Evolutionary conservation across 495 filamentous ascomycete genomes (phyloP).

Genomic region (Polyplosphaeria fusca): DNA sequence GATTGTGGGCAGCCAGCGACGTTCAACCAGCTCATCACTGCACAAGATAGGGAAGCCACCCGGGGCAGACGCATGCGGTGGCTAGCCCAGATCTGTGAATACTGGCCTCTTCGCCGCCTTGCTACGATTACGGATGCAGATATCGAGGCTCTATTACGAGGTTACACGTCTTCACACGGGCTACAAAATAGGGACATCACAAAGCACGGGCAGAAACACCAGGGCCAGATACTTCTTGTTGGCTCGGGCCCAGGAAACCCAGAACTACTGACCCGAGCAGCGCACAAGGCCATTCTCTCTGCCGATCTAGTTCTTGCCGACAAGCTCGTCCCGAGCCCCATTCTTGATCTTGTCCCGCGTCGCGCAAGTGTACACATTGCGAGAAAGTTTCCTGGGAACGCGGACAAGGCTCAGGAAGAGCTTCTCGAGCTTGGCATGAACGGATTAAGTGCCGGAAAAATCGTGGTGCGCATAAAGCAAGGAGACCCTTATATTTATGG

Average conservation of each 20-base stretch:
- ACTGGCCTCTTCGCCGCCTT: conserved; percentile 86
- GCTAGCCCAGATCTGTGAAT: conserved; percentile 96
- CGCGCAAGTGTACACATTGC: conserved; percentile 88
- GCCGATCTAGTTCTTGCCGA: conserved; percentile 91
- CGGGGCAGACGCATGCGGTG: conserved; percentile 84
- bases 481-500: conserved; percentile 97
- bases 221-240: conserved; percentile 77
- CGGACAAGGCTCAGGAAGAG: conserved; percentile 88
- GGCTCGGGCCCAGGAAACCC: conserved; percentile 94
- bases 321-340: conserved; percentile 87
- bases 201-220: conserved; percentile 18
- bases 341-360: conserved; percentile 85
- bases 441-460: conserved; percentile 66
- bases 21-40: conserved; percentile 78
- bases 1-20: conserved; percentile 81
- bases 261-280: conserved; percentile 83
- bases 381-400: conserved; percentile 95
- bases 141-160: conserved; percentile 65
- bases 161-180: conserved; percentile 50
- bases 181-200: conserved; percentile 16
- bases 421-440: conserved; percentile 75
- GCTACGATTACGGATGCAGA: conserved; percentile 76
- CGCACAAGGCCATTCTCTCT: conserved; percentile 75
- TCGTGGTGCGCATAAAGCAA: conserved; percentile 87
- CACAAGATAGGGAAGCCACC: conserved; percentile 67